Percentiles rank a stretch among this genome's conserved stretches.
phyloP scores from a whole-genome alignment of 345 rosid genomes.

The Noccaea caerulescens region DNA sequence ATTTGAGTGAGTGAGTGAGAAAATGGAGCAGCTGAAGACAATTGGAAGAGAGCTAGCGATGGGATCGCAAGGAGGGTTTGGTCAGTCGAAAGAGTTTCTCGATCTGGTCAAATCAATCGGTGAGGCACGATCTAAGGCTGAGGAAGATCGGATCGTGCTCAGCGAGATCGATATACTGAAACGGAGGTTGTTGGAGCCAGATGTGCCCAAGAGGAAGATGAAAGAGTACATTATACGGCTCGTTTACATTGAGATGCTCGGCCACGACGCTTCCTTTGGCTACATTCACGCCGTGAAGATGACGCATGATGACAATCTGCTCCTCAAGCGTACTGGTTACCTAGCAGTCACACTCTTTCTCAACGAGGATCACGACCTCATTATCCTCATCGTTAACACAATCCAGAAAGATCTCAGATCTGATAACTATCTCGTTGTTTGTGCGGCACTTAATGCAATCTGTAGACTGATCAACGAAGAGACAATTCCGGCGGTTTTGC shows the following conservation, averaged over 20 bases:
- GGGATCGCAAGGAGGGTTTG: slow-evolving; percentile 97
- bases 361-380: slow-evolving; percentile 94
- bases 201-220: slow-evolving; percentile 91
- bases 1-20: slow-evolving; percentile 11
- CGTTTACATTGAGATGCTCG: slow-evolving; percentile 94
- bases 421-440: slow-evolving; percentile 84
- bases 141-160: slow-evolving; percentile 94
- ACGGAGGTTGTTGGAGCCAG: slow-evolving; percentile 84
- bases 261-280: slow-evolving; percentile 97
- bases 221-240: slow-evolving; percentile 90
- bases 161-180: slow-evolving; percentile 90
- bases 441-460: slow-evolving; percentile 87
- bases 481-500: slow-evolving; percentile 95
- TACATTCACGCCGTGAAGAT: slow-evolving; percentile 98
- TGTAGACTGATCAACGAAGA: slow-evolving; percentile 95
- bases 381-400: slow-evolving; percentile 89
- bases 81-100: slow-evolving; percentile 93
- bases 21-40: slow-evolving; percentile 92
- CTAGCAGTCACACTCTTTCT: slow-evolving; percentile 89
- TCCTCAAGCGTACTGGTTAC: slow-evolving; percentile 93
- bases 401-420: slow-evolving; percentile 97
- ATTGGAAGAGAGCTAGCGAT: slow-evolving; percentile 98
- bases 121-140: slow-evolving; percentile 98
- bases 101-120: slow-evolving; percentile 98
- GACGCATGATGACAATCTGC: slow-evolving; percentile 88